These are phyloP conservation scores for Salix caprea DNA, from an alignment of 345 rosid genomes.

Conservation along the genomic window DNA sequence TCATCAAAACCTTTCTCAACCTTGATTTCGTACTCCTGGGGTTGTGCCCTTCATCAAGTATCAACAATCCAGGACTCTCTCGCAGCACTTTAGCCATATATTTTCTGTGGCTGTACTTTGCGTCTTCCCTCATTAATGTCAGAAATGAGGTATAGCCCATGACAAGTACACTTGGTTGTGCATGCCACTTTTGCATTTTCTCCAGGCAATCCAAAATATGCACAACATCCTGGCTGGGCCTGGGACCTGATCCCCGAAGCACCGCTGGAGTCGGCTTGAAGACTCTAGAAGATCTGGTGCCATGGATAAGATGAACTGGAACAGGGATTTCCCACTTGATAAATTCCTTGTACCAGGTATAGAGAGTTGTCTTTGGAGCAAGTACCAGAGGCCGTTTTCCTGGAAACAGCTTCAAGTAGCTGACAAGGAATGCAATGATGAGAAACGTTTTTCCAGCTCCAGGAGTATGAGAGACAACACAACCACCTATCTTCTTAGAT, in stretches of 20 bases:
- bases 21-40: slow-evolving; percentile 92
- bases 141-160: slow-evolving; percentile 93
- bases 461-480: slow-evolving; percentile 90
- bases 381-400: slow-evolving; percentile 81
- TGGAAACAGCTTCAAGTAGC: slow-evolving; percentile 83
- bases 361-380: slow-evolving; percentile 90
- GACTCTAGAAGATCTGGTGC: slow-evolving; percentile 61
- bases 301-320: slow-evolving; percentile 84
- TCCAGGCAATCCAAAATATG: slow-evolving; percentile 85
- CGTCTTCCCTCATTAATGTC: slow-evolving; percentile 80
- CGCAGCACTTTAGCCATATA: slow-evolving; percentile 83
- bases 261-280: slow-evolving; percentile 36
- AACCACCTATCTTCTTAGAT: slow-evolving; percentile 65
- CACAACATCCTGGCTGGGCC: slow-evolving; percentile 74
- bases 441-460: slow-evolving; percentile 95
- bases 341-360: slow-evolving; percentile 94
- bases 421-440: slow-evolving; percentile 77
- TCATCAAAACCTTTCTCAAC: slow-evolving; percentile 85
- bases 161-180: slow-evolving; percentile 85
- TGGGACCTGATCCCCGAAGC: slow-evolving; percentile 44
- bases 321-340: slow-evolving; percentile 83
- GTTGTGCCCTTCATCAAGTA: slow-evolving; percentile 91
- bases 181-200: slow-evolving; percentile 90
- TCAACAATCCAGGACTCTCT: slow-evolving; percentile 79
- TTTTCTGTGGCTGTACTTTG: slow-evolving; percentile 68